Percentiles rank a stretch among this genome's conserved stretches.
Evolutionary conservation across 2,329 filamentous ascomycete genomes (phyloP).

Genomic region (Chalara sp.): DNA sequence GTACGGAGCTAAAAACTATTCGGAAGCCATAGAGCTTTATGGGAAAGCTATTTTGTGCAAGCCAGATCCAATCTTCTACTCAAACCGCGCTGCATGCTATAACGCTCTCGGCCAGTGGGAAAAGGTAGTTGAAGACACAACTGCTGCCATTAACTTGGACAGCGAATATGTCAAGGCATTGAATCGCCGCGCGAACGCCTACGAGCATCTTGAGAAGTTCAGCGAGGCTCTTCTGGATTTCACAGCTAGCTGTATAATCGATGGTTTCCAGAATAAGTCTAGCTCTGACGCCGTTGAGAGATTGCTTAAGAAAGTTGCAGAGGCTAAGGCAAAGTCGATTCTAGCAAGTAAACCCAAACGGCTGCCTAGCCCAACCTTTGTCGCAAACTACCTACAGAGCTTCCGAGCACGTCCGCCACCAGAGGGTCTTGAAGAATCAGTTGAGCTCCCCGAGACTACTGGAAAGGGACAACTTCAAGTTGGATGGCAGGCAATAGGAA

Average conservation of each 20-base stretch:
- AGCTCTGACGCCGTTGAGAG: constrained; percentile 88
- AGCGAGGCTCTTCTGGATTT: constrained; percentile 95
- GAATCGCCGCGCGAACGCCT: constrained; percentile 92
- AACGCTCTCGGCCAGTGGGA: constrained; percentile 91
- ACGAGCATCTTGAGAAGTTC: constrained; percentile 86
- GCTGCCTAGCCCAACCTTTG: constrained; percentile 91
- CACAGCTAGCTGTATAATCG: constrained; percentile 98
- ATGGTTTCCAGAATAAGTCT: constrained; percentile 87
- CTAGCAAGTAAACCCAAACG: constrained; percentile 72
- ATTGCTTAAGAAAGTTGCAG: constrained; percentile 92
- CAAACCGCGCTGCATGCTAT: constrained; percentile 95
- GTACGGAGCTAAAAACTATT: constrained; percentile 90
- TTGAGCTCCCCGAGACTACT: constrained; percentile 69
- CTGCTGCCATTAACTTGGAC: constrained; percentile 87
- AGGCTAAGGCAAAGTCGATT: constrained; percentile 88
- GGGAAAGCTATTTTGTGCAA: constrained; percentile 95
- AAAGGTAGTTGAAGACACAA: constrained; percentile 95
- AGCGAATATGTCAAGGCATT: constrained; percentile 95
- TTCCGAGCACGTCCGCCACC: constrained; percentile 82
- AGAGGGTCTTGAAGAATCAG: constrained; percentile 72
- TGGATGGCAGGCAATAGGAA: constrained; percentile 72
- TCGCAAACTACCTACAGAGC: constrained; percentile 97
- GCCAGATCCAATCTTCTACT: constrained; percentile 96
- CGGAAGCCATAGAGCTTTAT: constrained; percentile 89
- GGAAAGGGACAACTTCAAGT: constrained; percentile 82